Percentiles rank a stretch among this genome's conserved stretches.
Evolutionary conservation across 352 stramenopile species (phyloP).

Genomic region (Pythium oligandrum): DNA sequence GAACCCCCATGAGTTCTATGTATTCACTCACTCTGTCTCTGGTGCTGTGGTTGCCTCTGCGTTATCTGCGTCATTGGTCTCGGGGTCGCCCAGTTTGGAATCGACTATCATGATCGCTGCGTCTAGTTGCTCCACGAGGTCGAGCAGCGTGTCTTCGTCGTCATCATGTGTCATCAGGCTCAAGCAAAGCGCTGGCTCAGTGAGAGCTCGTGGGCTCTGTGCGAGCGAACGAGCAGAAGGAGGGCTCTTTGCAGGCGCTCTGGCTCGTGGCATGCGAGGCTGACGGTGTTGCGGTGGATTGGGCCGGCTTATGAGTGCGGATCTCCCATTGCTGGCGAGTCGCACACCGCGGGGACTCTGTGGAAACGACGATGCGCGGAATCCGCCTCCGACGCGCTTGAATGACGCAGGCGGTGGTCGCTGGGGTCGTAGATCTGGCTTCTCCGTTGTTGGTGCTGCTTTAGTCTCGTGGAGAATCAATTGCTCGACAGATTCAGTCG

Average conservation of each 20-base stretch:
- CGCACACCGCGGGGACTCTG: slow-evolving; percentile 3
- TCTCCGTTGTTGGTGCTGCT: too few species aligned
- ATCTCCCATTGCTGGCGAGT: background rate
- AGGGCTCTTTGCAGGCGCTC: background rate
- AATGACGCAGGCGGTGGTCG: slow-evolving; percentile 8
- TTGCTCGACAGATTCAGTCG: too few species aligned
- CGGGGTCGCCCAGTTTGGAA: too few species aligned
- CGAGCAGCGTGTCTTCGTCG: slow-evolving; percentile 16
- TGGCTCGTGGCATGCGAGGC: slow-evolving; percentile 4
- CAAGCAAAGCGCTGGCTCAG: too few species aligned
- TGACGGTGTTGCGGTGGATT: slow-evolving; percentile 8
- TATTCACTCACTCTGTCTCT: too few species aligned
- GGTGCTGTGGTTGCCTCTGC: too few species aligned
- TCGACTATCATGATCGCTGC: background rate
- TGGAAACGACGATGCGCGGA: slow-evolving; percentile 26
- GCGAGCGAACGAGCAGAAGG: too few species aligned
- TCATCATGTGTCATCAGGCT: background rate
- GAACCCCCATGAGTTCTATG: too few species aligned
- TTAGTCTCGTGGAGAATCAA: too few species aligned
- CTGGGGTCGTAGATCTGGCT: background rate
- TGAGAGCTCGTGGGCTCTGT: too few species aligned
- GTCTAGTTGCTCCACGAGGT: slow-evolving; percentile 15
- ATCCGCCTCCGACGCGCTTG: slow-evolving; percentile 49
- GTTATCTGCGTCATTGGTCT: too few species aligned
- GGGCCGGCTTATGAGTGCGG: slow-evolving; percentile 6